Evolutionary conservation across 164 flowering plant genomes (phyloP).

Genomic region (Vitis labrusca): DNA sequence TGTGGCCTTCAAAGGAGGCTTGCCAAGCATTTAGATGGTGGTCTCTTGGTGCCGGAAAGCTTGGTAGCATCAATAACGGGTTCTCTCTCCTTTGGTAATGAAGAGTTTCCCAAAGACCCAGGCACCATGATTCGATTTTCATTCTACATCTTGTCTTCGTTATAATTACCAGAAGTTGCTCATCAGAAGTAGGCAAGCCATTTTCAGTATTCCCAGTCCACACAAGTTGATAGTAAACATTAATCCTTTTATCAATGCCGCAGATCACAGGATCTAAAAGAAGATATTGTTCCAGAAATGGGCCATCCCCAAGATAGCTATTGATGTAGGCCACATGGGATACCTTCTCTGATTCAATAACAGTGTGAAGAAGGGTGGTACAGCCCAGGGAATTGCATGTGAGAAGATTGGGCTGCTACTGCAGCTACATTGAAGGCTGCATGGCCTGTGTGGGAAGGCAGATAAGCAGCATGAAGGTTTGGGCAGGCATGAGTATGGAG

Average conservation of each 20-base stretch:
- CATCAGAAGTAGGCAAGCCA: conserved; percentile 30
- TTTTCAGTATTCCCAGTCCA: conserved; percentile 36
- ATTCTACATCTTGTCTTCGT: conserved; percentile 59
- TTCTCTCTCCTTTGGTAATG: conserved; percentile 36
- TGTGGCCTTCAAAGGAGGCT: conserved; percentile 28
- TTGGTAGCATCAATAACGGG: conserved; percentile 22
- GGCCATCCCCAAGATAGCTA: conserved; percentile 79
- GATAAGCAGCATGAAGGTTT: conserved; percentile 76
- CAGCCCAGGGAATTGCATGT: conserved; percentile 77
- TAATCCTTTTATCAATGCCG: too few relatives aligned
- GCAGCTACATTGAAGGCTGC: conserved; percentile 67
- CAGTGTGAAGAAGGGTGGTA: conserved; percentile 70
- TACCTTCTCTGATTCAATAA: conserved; percentile 76
- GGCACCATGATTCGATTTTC: conserved; percentile 33
- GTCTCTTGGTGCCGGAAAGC: conserved; percentile 57
- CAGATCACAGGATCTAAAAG: conserved; percentile 53
- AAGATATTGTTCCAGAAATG: conserved; percentile 72
- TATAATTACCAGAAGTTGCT: conserved; percentile 33
- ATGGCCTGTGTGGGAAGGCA: conserved; percentile 80
- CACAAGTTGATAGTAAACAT: background rate
- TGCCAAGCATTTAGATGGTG: conserved; percentile 30
- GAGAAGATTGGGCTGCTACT: conserved; percentile 62
- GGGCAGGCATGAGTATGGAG: conserved; percentile 75
- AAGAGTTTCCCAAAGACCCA: conserved; percentile 29
- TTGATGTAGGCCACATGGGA: conserved; percentile 86